Percentiles rank a stretch among this genome's conserved stretches.
These are phyloP conservation scores for Globisporangium cylindrosporum DNA, from an alignment of 352 stramenopile genomes.

Conservation along the genomic window DNA sequence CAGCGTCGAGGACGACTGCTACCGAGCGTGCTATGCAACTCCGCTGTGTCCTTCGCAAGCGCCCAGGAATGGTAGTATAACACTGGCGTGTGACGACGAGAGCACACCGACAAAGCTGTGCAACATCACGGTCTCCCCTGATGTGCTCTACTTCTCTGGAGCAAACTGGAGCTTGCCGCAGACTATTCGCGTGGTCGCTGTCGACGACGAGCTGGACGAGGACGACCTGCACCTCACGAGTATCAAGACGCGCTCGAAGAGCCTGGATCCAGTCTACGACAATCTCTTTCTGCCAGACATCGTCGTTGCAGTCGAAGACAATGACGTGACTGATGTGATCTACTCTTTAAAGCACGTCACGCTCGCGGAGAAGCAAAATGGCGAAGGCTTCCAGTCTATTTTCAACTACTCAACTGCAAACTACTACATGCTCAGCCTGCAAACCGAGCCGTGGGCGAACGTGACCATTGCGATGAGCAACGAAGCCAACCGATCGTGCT, in stretches of 20 bases:
- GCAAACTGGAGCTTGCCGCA: conserved; percentile 61
- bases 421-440: conserved; percentile 48
- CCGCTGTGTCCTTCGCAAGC: conserved; percentile 35
- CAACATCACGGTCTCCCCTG: conserved; percentile 61
- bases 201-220: conserved; percentile 73
- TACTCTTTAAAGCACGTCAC: conserved; percentile 47
- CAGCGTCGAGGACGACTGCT: conserved; percentile 52
- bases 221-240: conserved; percentile 55
- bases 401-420: conserved; percentile 23
- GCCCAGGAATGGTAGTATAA: conserved; percentile 6
- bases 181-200: conserved; percentile 61
- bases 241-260: conserved; percentile 42
- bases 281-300: conserved; percentile 55
- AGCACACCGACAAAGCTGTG: conserved; percentile 36
- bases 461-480: conserved; percentile 81
- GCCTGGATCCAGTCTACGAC: conserved; percentile 58
- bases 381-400: neutral
- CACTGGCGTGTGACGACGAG: conserved; percentile 8
- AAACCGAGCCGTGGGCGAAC: conserved; percentile 64
- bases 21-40: conserved; percentile 38
- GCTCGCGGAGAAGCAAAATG: conserved; percentile 35
- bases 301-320: conserved; percentile 66
- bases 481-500: conserved; percentile 56
- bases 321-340: conserved; percentile 43
- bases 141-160: conserved; percentile 44